phyloP scores from a whole-genome alignment of 192 early-diverging fungal genomes.

The Podila epicladia region DNA sequence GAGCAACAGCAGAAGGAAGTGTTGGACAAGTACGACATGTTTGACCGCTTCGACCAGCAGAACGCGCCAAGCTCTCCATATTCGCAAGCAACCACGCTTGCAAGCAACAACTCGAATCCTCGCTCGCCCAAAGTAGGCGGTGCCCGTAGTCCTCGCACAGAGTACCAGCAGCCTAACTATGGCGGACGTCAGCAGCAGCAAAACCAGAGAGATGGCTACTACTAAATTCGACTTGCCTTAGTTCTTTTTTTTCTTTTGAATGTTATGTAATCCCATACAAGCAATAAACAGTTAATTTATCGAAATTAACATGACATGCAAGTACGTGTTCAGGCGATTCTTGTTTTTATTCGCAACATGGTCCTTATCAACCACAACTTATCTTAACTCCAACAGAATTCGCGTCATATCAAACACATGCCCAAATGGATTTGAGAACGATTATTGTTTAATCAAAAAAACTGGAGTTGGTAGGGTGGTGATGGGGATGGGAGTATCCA shows the following conservation, averaged over 20 bases:
- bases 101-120: background rate
- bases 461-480: background rate
- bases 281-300: too few relatives aligned
- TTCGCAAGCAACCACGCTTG: background rate
- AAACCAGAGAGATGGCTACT: background rate
- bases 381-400: too few relatives aligned
- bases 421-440: too few relatives aligned
- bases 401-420: too few relatives aligned
- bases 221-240: background rate
- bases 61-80: background rate
- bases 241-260: background rate
- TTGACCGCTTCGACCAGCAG: constrained; percentile 1
- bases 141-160: background rate
- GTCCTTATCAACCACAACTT: too few relatives aligned
- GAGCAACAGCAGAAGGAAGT: constrained; percentile 32
- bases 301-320: too few relatives aligned
- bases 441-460: too few relatives aligned
- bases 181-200: background rate
- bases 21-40: constrained; percentile 23
- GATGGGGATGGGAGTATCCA: background rate
- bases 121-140: background rate
- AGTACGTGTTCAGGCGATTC: too few relatives aligned
- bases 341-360: too few relatives aligned
- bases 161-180: background rate
- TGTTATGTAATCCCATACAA: too few relatives aligned